Conservation (phyloP, 2,329 filamentous ascomycete species). For the Clarireedia monteithiana region DNA sequence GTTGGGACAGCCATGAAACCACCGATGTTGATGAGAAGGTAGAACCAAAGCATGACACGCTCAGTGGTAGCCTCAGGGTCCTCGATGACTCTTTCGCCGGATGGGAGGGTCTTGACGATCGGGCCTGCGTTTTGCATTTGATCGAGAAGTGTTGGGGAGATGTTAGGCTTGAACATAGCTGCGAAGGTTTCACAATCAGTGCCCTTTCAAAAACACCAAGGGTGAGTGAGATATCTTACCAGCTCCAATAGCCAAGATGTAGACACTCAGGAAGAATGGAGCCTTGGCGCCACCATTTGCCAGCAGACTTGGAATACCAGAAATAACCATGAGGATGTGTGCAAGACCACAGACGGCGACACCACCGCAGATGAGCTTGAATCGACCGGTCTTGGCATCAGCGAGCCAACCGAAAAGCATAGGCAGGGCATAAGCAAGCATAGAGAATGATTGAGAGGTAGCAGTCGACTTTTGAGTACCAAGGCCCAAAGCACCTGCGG, state of each 20-base stretch:
- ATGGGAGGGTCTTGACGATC: constrained; percentile 38
- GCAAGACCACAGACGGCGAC: constrained; percentile 50
- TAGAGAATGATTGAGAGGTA: constrained; percentile 42
- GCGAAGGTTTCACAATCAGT: constrained; percentile 39
- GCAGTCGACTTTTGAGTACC: constrained; percentile 47
- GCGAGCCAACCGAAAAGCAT: constrained; percentile 46
- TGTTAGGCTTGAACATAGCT: constrained; percentile 66
- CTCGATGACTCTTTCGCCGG: constrained; percentile 51
- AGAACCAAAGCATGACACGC: constrained; percentile 44
- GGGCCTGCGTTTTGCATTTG: constrained; percentile 39
- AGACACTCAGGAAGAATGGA: constrained; percentile 24
- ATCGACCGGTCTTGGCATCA: constrained; percentile 59
- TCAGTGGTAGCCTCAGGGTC: constrained; percentile 51
- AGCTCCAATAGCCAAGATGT: constrained; percentile 23
- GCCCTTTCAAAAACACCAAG: constrained; percentile 48
- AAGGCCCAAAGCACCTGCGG: constrained; percentile 49
- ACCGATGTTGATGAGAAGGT: constrained; percentile 63
- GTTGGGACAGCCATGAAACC: constrained; percentile 40
- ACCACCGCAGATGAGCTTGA: constrained; percentile 46
- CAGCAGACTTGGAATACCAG: constrained; percentile 50
- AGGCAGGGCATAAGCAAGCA: constrained; percentile 43
- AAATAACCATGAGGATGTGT: constrained; percentile 54
- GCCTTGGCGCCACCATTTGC: constrained; percentile 58
- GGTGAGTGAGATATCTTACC: constrained; percentile 32
- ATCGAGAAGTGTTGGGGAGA: constrained; percentile 54